Conservation (phyloP, 176 grass and related monocot genomes). For the Cenchrus purpureus region DNA sequence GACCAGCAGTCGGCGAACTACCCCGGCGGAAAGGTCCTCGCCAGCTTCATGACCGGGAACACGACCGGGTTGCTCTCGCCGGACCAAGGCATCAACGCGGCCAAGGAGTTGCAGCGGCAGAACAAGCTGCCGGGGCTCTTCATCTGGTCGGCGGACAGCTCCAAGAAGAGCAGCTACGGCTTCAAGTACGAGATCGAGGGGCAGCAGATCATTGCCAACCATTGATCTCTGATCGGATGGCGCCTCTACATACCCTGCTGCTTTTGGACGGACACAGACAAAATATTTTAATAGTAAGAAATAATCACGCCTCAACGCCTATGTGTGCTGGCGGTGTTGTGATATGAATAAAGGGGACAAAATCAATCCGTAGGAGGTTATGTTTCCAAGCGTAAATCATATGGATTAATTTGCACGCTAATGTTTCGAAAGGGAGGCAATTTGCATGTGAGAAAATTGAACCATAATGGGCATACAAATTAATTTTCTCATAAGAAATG, state of each 20-base stretch:
- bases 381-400: too few relatives aligned
- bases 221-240: constrained; percentile 18
- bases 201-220: constrained; percentile 52
- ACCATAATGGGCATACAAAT: too few relatives aligned
- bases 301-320: not conserved
- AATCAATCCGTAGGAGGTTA: too few relatives aligned
- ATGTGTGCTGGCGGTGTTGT: not conserved
- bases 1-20: constrained; percentile 40
- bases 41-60: constrained; percentile 56
- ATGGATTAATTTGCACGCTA: too few relatives aligned
- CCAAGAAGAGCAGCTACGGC: not conserved
- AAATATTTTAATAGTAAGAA: not conserved
- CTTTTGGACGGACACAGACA: not conserved
- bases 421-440: too few relatives aligned
- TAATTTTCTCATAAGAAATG: too few relatives aligned
- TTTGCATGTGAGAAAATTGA: too few relatives aligned
- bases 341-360: too few relatives aligned
- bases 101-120: constrained; percentile 47
- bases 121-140: constrained; percentile 64
- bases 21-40: constrained; percentile 46
- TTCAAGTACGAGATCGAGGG: constrained; percentile 50
- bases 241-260: too few relatives aligned
- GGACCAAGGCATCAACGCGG: constrained; percentile 34
- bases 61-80: constrained; percentile 22
- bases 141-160: constrained; percentile 65